Evolutionary conservation across 192 early-diverging fungal genomes (phyloP), one percentile per base, ranked within the genome.

Genomic region (Umbelopsis sp.): DNA sequence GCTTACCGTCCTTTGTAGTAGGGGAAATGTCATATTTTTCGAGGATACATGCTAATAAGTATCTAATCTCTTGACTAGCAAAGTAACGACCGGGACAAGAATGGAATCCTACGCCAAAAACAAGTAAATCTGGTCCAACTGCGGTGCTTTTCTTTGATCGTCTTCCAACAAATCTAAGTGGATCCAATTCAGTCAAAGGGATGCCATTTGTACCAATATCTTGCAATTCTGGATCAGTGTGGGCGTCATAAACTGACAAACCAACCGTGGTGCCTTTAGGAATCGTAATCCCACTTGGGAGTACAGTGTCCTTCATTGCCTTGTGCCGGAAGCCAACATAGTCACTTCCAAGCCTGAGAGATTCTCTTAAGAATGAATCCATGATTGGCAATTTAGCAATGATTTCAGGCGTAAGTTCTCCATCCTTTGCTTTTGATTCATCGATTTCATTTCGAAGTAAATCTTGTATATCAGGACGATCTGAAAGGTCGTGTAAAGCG

Each of bases 1-100:
- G 24, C 26, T 53, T 53, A 26, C 52, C 52, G 52, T 22, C 22
- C 10, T 22, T 26, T 3, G 52, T 53, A 24, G n/a, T 53, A 22
- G 52, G 11, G 8, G 8, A 26, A 26, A 53, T 53, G 26, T 53
- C 52, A 22, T 53, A 53, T 53, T 14, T n/a, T 22, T 53, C 21
- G 8, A 53, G 12, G 4, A 53, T 3, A 14, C 52, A 53, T 24
- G 66, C 36, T 9, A 77, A 5, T 12, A 74, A 20, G 43, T 72
- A 69, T 34, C 72, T 67, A 24, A 77, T 73, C 47, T 72, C 75
- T 17, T 72, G 66, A 26, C 36, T 45, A 38, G 75, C 75, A 59
- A 77, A 77, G 44, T 49, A 72, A 38, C 76, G 59, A 52, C 76
- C 76, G 26, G 76, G 76, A 53, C 76, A 78, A 43, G 76, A 72